These are phyloP conservation scores for Gracilaria domingensis DNA, from an alignment of 23 red algal genomes.

Conservation along the genomic window DNA sequence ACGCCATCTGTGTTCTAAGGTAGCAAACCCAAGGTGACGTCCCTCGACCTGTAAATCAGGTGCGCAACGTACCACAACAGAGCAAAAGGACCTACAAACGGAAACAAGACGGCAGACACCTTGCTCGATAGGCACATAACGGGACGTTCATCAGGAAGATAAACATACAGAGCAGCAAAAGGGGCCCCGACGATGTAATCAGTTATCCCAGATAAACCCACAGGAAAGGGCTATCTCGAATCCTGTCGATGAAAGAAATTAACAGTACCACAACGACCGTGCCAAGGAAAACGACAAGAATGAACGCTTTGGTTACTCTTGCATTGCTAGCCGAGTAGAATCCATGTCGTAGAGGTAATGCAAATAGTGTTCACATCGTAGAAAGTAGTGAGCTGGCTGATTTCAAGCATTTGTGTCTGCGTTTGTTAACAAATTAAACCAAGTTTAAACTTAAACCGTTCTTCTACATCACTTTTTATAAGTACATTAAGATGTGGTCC, in stretches of 20 bases:
- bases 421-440: too few species aligned
- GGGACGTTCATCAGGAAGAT: constrained; percentile 11
- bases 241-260: constrained; percentile 2
- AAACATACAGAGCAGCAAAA: constrained; percentile 49
- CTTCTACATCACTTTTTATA: too few species aligned
- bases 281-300: not conserved
- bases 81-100: constrained; percentile 45
- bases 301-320: constrained; percentile 14
- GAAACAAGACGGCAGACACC: constrained; percentile 38
- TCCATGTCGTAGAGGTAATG: too few species aligned
- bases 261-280: constrained; percentile 6
- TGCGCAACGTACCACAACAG: constrained; percentile 45
- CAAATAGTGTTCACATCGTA: too few species aligned
- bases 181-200: constrained; percentile 50
- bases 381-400: too few species aligned
- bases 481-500: too few species aligned
- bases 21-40: constrained; percentile 13
- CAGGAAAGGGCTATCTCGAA: constrained; percentile 26
- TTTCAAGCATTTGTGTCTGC: too few species aligned
- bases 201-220: constrained; percentile 13
- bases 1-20: not conserved
- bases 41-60: constrained; percentile 10
- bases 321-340: not conserved
- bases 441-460: too few species aligned
- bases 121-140: constrained; percentile 34